phyloP scores from a whole-genome alignment of 2,329 filamentous ascomycete species.

The Chaetomiaceae sp. region DNA sequence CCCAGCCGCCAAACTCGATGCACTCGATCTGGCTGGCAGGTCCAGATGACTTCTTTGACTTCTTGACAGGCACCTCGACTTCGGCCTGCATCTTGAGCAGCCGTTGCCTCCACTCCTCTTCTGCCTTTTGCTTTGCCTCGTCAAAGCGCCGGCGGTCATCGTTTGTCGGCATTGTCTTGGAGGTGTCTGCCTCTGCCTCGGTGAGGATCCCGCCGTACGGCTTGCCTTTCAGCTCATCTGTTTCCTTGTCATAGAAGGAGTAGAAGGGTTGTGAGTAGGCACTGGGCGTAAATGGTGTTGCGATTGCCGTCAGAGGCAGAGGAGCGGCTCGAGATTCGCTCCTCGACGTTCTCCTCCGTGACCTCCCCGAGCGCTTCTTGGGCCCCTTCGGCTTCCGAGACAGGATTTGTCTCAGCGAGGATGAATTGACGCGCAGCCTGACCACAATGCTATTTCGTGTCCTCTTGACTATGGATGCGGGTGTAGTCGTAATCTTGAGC shows the following conservation, averaged over 20 bases:
- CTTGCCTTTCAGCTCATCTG: constrained; percentile 84
- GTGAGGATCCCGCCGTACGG: constrained; percentile 92
- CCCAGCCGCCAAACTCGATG: constrained; percentile 95
- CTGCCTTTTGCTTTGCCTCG: constrained; percentile 81
- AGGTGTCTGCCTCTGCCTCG: constrained; percentile 85
- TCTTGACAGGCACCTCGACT: constrained; percentile 58
- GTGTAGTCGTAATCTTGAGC: constrained; percentile 42
- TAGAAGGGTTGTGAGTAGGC: constrained; percentile 76
- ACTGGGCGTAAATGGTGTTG: constrained; percentile 53
- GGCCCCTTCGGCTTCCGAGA: constrained; percentile 51
- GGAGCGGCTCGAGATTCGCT: constrained; percentile 35
- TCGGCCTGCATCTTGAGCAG: constrained; percentile 58
- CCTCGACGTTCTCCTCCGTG: constrained; percentile 32
- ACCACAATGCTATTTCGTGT: constrained; percentile 48
- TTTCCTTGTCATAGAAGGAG: constrained; percentile 83
- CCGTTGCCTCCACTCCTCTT: constrained; percentile 81
- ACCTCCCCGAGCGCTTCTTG: constrained; percentile 43
- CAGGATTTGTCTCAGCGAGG: constrained; percentile 57
- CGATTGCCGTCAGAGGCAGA: constrained; percentile 38
- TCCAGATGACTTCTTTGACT: constrained; percentile 70
- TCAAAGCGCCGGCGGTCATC: constrained; percentile 85
- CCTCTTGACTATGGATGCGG: constrained; percentile 41
- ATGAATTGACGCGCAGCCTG: constrained; percentile 53
- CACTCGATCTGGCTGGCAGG: constrained; percentile 96
- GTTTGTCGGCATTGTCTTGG: constrained; percentile 75